Evolutionary conservation across 1,139 yeast species (phyloP).

Genomic region (Saccharomyces hybrid): DNA sequence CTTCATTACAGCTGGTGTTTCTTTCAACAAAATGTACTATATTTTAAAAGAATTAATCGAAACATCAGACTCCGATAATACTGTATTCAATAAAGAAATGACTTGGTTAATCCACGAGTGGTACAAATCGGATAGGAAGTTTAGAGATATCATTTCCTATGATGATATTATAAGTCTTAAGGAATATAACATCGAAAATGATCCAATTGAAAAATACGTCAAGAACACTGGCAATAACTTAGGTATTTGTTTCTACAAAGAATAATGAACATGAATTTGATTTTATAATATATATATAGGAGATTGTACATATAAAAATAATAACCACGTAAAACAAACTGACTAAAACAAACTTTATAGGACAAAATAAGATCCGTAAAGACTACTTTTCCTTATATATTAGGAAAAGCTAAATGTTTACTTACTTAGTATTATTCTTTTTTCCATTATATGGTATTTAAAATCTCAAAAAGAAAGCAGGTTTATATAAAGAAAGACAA

Average conservation of each 20-base stretch:
- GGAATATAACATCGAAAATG: conserved; percentile 25
- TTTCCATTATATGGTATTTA: neutral
- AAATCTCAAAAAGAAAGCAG: neutral
- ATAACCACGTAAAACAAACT: no score
- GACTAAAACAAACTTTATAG: no score
- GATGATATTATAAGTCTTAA: conserved; percentile 22
- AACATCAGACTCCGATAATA: conserved; percentile 45
- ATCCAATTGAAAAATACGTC: conserved; percentile 30
- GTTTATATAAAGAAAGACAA: neutral
- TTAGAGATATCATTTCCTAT: conserved; percentile 45
- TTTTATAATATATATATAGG: no score
- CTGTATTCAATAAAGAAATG: conserved; percentile 48
- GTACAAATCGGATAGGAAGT: conserved; percentile 55
- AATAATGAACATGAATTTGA: neutral
- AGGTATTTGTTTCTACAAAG: conserved; percentile 1
- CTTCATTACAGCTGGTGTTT: conserved; percentile 64
- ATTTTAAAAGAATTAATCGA: conserved; percentile 63
- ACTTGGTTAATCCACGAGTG: conserved; percentile 53
- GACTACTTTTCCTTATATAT: neutral
- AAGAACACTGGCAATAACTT: conserved; percentile 28
- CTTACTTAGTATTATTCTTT: neutral
- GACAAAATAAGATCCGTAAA: no score
- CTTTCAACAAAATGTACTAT: conserved; percentile 61
- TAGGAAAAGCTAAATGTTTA: neutral
- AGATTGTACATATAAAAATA: no score